Conservation (phyloP, 2,329 filamentous ascomycete genomes). For the Pestalotiopsis sp. region DNA sequence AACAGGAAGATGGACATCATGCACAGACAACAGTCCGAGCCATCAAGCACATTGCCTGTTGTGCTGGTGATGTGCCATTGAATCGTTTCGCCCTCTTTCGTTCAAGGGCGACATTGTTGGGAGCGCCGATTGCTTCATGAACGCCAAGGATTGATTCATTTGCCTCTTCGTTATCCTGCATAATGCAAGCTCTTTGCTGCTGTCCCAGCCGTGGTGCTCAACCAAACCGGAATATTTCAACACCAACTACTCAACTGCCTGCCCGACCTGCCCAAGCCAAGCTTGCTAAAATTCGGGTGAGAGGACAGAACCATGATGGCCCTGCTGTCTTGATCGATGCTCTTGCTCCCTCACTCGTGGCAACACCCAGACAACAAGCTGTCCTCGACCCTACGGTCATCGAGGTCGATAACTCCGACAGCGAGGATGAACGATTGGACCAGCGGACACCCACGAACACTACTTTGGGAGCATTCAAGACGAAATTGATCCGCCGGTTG, state of each 20-base stretch:
- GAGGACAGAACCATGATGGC: not conserved
- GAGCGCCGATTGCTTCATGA: no score
- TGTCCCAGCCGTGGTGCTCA: slow-evolving; percentile 27
- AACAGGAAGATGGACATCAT: no score
- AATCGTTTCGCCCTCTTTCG: no score
- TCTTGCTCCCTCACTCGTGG: slow-evolving; percentile 23
- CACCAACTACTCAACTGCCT: slow-evolving; percentile 23
- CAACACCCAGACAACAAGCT: slow-evolving; percentile 27
- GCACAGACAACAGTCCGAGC: no score
- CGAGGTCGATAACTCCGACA: slow-evolving; percentile 43
- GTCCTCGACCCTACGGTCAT: slow-evolving; percentile 36
- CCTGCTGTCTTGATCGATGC: slow-evolving; percentile 22
- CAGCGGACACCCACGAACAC: slow-evolving; percentile 33
- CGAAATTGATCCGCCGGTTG: slow-evolving; percentile 47
- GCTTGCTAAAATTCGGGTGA: slow-evolving; percentile 18
- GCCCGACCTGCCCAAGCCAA: slow-evolving; percentile 25
- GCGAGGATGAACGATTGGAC: slow-evolving; percentile 22
- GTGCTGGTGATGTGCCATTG: no score
- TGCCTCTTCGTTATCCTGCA: not conserved
- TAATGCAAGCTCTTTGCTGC: slow-evolving; percentile 40
- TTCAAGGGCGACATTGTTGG: no score
- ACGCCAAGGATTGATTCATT: no score
- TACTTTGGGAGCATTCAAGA: slow-evolving; percentile 48
- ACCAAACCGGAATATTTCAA: slow-evolving; percentile 18
- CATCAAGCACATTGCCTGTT: no score